Evolutionary conservation across 2,329 filamentous ascomycete species (phyloP), one percentile per base, ranked within the genome.

Genomic region (Colletotrichum agaves): DNA sequence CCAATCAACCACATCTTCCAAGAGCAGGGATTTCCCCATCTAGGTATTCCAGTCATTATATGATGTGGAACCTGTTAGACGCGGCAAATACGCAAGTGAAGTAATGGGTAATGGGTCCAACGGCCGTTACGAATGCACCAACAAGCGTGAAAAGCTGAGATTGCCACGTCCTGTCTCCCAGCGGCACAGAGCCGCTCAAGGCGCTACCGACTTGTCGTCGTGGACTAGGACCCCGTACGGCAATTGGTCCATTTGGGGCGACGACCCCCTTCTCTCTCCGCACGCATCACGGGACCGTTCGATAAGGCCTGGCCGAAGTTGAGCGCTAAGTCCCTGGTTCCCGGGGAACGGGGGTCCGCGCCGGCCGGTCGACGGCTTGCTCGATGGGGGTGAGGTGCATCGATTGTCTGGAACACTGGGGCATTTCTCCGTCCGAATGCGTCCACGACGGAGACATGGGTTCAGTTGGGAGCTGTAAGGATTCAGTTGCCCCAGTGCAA

Each of bases 281-380:
- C 35, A 46, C 49, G 43, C 53, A 37, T 61, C 59, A 47, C 19
- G 31, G 37, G 41, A 35, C 64, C 31, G 17, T 43, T 67, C 37
- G 61, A 64, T 59, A 53, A 47, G 44, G 60, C 61, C 41, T 56
- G n/a, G 15, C 21, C 35, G 33, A 56, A 53, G 33, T 66, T 23
- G 55, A 11, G 56, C 43, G 46, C 58, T 41, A 43, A 61, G n/a
- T 43, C 3, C 2, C 53, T 37, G 21, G 19, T 52, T 63, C 8
- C 63, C 61, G 64, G 61, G 64, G 64, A 60, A 64, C 64, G 19
- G 41, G 53, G 64, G 47, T 43, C 13, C 53, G 2, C 12, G 39
- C 61, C 47, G 53, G 46, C 53, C 44, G 47, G 15, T 39, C n/a
- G 33, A 31, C 53, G 46, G 53, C 31, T 43, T 59, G 31, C 46